These are phyloP conservation scores for Aureobasidium sp. DNA, from an alignment of 2,329 filamentous ascomycete species.

Conservation along the genomic window DNA sequence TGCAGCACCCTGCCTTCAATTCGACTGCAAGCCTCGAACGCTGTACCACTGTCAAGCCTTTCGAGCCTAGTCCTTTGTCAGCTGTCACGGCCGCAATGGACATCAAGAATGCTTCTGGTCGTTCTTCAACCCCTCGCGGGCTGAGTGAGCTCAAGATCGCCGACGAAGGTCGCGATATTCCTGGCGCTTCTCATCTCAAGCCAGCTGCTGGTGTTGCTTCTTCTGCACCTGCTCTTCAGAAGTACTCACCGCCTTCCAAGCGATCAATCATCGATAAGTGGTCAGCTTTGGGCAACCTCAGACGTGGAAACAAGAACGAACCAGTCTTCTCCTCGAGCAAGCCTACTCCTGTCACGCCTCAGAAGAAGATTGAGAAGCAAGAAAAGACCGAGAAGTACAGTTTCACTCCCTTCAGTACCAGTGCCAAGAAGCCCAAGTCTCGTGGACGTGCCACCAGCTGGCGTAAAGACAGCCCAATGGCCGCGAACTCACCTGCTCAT, in stretches of 20 bases:
- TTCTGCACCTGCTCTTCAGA: conserved; percentile 29
- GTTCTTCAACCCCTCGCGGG: conserved; percentile 42
- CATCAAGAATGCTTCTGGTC: conserved; percentile 39
- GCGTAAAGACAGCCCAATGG: conserved; percentile 22
- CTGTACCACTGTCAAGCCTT: conserved; percentile 38
- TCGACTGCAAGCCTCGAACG: conserved; percentile 32
- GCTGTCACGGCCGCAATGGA: conserved; percentile 15
- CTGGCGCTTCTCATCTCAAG: conserved; percentile 17
- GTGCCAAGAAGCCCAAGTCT: conserved; percentile 24
- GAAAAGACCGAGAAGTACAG: conserved; percentile 24
- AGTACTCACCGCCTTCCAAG: conserved; percentile 59
- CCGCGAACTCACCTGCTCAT: conserved; percentile 21
- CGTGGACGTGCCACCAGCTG: conserved; percentile 24
- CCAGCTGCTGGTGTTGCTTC: conserved; percentile 22
- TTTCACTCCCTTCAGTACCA: conserved; percentile 22
- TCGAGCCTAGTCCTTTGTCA: conserved; percentile 42
- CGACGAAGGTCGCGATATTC: conserved; percentile 32
- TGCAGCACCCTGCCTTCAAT: conserved; percentile 37
- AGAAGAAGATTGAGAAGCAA: conserved; percentile 19
- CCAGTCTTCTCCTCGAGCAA: conserved; percentile 32
- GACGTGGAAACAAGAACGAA: conserved; percentile 52
- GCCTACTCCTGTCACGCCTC: conserved; percentile 20
- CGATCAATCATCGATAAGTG: conserved; percentile 69
- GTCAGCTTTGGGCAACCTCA: conserved; percentile 76
- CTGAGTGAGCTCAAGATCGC: conserved; percentile 47